These are phyloP conservation scores for Thielaviopsis musarum DNA, from an alignment of 2,329 filamentous ascomycete genomes.

Conservation along the genomic window DNA sequence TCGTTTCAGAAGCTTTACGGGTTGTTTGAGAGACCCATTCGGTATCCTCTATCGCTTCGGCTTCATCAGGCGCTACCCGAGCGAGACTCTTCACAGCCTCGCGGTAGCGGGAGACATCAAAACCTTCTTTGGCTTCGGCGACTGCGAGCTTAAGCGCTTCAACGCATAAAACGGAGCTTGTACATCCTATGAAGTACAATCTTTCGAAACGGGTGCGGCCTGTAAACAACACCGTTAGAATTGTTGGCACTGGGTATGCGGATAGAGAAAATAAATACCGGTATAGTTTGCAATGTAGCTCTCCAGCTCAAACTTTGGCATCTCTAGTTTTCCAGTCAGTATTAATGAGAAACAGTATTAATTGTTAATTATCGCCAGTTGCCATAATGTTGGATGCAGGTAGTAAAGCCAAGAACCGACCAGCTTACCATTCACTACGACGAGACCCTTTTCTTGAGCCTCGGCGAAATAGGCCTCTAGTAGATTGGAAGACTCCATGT, in stretches of 20 bases:
- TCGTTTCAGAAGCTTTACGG: conserved; percentile 50
- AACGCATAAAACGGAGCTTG: conserved; percentile 55
- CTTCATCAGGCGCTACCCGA: conserved; percentile 45
- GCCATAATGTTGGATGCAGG: background rate
- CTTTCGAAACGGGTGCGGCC: conserved; percentile 69
- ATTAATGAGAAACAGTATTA: background rate
- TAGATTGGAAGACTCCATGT: background rate
- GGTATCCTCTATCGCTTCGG: conserved; percentile 49
- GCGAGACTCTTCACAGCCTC: conserved; percentile 50
- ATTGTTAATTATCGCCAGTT: background rate
- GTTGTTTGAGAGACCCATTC: conserved; percentile 59
- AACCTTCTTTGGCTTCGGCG: conserved; percentile 56
- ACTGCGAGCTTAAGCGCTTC: conserved; percentile 72
- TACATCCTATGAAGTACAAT: conserved; percentile 63
- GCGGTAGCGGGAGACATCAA: conserved; percentile 55
- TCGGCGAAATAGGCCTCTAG: conserved; percentile 25
- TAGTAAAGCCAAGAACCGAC: background rate
- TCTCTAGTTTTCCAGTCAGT: conserved; percentile 30
- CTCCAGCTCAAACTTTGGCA: conserved; percentile 81
- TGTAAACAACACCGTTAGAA: conserved; percentile 20
- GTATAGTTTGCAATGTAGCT: conserved; percentile 80
- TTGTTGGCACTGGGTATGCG: background rate
- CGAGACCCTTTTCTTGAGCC: conserved; percentile 28
- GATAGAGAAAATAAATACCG: conserved; percentile 32
- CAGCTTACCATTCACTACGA: conserved; percentile 30